These are phyloP conservation scores for Yarrowia sp. DNA, from an alignment of 805 yeast genomes.

Conservation along the genomic window DNA sequence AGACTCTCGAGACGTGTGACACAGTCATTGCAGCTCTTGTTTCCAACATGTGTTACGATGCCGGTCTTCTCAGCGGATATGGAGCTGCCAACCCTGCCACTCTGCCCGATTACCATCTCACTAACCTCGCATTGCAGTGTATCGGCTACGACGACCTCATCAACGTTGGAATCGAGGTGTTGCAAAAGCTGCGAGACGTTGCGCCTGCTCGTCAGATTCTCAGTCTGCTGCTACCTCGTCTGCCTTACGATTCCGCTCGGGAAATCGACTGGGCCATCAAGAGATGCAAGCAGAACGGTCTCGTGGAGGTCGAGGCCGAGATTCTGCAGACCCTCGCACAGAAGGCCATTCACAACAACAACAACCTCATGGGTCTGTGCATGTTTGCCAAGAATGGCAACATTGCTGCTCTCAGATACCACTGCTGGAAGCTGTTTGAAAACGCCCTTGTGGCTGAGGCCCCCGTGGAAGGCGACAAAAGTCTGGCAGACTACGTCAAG, in stretches of 20 bases:
- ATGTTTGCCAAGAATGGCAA: slow-evolving; percentile 31
- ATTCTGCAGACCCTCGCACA: slow-evolving; percentile 2
- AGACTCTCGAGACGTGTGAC: slow-evolving; percentile 33
- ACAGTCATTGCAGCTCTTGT: slow-evolving; percentile 34
- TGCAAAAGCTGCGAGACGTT: neutral
- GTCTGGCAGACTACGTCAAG: slow-evolving; percentile 23
- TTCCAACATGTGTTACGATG: slow-evolving; percentile 34
- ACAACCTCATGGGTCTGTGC: slow-evolving; percentile 32
- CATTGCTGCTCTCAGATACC: slow-evolving; percentile 28
- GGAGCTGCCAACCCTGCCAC: slow-evolving; percentile 5
- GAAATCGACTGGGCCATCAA: slow-evolving; percentile 10
- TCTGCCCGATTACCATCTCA: slow-evolving; percentile 13
- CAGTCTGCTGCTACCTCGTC: neutral
- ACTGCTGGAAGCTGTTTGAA: slow-evolving; percentile 35
- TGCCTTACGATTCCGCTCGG: neutral
- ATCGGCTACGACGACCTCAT: slow-evolving; percentile 25
- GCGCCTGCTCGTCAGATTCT: slow-evolving; percentile 12
- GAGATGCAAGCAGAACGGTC: slow-evolving; percentile 12
- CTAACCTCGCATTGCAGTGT: slow-evolving; percentile 27
- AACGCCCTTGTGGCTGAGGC: slow-evolving; percentile 27
- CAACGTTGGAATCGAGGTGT: slow-evolving; percentile 5
- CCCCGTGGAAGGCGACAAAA: slow-evolving; percentile 25
- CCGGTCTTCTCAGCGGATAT: slow-evolving; percentile 35
- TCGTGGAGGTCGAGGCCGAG: neutral
- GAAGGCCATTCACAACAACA: slow-evolving; percentile 17